Evolutionary conservation across 139 green algal genomes (phyloP), one percentile per base, ranked within the genome.

Genomic region (Eudorina sp.): DNA sequence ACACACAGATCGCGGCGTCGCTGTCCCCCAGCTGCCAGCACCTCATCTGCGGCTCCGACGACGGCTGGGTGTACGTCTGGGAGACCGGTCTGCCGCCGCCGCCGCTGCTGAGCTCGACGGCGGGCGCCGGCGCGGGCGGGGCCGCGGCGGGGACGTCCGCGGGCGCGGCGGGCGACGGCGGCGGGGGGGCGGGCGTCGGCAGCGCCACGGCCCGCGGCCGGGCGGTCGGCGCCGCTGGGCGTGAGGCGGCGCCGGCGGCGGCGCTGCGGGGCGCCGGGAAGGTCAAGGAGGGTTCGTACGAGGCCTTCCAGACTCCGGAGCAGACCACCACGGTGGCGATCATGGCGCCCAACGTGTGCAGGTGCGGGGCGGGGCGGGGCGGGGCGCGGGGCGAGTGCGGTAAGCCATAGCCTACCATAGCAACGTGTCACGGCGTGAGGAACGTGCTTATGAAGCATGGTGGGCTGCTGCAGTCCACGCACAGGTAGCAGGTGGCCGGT

Each of bases 51-150:
- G 96, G 96, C 41, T 94, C 89, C 4, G 96, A 98, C 79, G 95
- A 98, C 87, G 96, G 96, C 31, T 94, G 86, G 81, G 94, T 96
- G 45, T 97, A 96, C 84, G 25, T 97, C 27, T 98, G 96, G 96
- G 84, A 90, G 14, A 89, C 66, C 5, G 82, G 82, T 23, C 48
- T 88, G 46, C 46, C 41, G 31, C 81, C 64, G 8, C 62, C 62
- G 19, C n/a, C 62, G 40, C 38, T 38, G 34, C 51, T n/a, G n/a
- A n/a, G n/a, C n/a, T n/a, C n/a, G n/a, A n/a, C n/a, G n/a, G n/a
- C n/a, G n/a, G n/a, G n/a, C 31, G 9, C 16, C 51, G 8, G 25
- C 76, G 34, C 34, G 31, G 51, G 25, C 60, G 0, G 69, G 14
- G 31, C n/a, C 66, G 41, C 27, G 27, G 53, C 58, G 19, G 38